Base-by-base conservation (phyloP, 106 monocot species). In the Agapanthus africanus region DNA sequence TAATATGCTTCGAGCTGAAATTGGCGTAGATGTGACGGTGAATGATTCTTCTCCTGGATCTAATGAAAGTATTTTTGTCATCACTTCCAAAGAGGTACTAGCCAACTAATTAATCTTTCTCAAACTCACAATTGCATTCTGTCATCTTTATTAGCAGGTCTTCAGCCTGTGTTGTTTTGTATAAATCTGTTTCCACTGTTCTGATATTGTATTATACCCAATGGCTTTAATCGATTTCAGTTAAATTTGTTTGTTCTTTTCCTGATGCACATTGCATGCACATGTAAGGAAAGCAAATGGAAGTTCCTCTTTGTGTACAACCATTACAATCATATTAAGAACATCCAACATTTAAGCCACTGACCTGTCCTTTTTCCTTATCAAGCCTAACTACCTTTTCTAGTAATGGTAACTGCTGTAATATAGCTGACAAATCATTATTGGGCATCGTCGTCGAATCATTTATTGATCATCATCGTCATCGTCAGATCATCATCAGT, bases 61-160 rank as follows among this genome's bases (percentile, higher is more conserved):
- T 67, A 75, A 81, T 71, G 97, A 99, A 79, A 49, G 73, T 30
- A 40, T 93, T 64, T 77, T 99, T 54, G 42, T 81, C 36, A 81
- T 99, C 65, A 83, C 90, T 52, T 99, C 92, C 36, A 78, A 87
- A 56, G 97, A 99, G 97, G 97, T 99, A 81, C 3, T n/a, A n/a
- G n/a, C n/a, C n/a, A n/a, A n/a, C n/a, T n/a, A n/a, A n/a, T n/a
- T n/a, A n/a, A n/a, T 56, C 31, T 37, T 70, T 25, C 25, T 57
- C 34, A 38, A 11, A 23, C 39, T 1, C 35, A 18, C 15, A 33
- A 33, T 7, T 32, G 35, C 60, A 65, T 61, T 40, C 30, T 32
- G 46, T 41, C 9, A 11, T 41, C 32, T 28, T 18, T 46, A 3
- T 27, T 11, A 9, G 25, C 50, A 68, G n/a, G 34, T 50, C 13